Evolutionary conservation across 306 rosid genomes (phyloP).

Genomic region (Pyrus betulifolia): DNA sequence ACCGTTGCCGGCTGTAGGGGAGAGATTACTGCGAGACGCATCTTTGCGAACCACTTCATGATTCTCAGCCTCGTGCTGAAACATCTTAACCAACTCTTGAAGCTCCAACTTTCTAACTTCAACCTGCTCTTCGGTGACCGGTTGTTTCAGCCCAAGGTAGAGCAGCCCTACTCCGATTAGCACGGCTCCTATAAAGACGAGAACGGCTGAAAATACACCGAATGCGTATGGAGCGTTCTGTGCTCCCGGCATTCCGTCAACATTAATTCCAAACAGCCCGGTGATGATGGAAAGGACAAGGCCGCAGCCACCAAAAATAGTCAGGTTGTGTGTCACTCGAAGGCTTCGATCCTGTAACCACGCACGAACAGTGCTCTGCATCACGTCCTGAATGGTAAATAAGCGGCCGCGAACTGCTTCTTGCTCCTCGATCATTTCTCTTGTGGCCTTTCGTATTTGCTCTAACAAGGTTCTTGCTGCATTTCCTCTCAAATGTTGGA

Average conservation of each 20-base stretch:
- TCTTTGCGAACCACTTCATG: conserved; percentile 70
- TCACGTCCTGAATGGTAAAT: conserved; percentile 92
- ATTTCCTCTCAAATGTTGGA: conserved; percentile 71
- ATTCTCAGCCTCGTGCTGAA: conserved; percentile 88
- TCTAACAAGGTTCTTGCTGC: conserved; percentile 54
- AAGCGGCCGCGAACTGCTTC: conserved; percentile 96
- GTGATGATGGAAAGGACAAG: conserved; percentile 72
- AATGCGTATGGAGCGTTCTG: conserved; percentile 66
- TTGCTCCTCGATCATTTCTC: conserved; percentile 95
- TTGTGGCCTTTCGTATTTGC: conserved; percentile 49
- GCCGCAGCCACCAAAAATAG: conserved; percentile 81
- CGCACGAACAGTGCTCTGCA: conserved; percentile 90
- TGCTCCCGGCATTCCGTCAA: conserved; percentile 84
- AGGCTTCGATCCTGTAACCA: conserved; percentile 99
- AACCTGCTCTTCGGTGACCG: conserved; percentile 49
- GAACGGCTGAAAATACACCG: conserved; percentile 61
- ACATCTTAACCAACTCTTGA: conserved; percentile 64
- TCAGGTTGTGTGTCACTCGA: conserved; percentile 72
- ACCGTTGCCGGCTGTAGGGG: conserved; percentile 73
- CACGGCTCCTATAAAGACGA: conserved; percentile 39
- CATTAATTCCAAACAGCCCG: conserved; percentile 89
- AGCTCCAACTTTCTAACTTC: conserved; percentile 77
- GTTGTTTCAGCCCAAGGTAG: conserved; percentile 70
- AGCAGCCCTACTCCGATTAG: conserved; percentile 55
- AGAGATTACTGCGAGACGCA: conserved; percentile 44